Conservation (phyloP, 768 basidiomycete species). For the Tylopilus sp. region DNA sequence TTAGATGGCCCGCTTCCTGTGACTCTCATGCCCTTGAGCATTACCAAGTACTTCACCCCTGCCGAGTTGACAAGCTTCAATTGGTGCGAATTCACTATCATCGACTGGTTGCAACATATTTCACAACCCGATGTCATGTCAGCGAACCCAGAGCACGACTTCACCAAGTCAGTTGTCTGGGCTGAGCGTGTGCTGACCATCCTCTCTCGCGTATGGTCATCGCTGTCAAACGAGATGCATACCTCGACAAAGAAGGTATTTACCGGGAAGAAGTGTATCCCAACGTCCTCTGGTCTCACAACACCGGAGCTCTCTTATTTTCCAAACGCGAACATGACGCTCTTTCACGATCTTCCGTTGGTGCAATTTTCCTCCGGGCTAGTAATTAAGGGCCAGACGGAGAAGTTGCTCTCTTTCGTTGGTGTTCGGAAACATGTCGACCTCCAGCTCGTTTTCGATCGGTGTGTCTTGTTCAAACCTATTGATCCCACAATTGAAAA, state of each 20-base stretch:
- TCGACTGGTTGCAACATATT: neutral
- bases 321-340: neutral
- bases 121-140: neutral
- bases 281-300: neutral
- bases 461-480: slow-evolving; percentile 41
- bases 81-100: neutral
- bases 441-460: slow-evolving; percentile 64
- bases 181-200: neutral
- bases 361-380: slow-evolving; percentile 65
- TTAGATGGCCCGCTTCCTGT: neutral
- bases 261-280: neutral
- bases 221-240: neutral
- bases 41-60: neutral
- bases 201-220: neutral
- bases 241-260: neutral
- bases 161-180: neutral
- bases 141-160: neutral
- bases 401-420: slow-evolving; percentile 65
- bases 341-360: neutral
- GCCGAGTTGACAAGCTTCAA: neutral
- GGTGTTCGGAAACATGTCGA: slow-evolving; percentile 93
- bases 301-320: neutral
- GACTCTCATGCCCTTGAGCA: neutral
- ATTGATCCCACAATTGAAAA: neutral
- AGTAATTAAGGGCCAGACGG: slow-evolving; percentile 62